phyloP scores from a whole-genome alignment of 257 asterid species.

The Petunia secreta region DNA sequence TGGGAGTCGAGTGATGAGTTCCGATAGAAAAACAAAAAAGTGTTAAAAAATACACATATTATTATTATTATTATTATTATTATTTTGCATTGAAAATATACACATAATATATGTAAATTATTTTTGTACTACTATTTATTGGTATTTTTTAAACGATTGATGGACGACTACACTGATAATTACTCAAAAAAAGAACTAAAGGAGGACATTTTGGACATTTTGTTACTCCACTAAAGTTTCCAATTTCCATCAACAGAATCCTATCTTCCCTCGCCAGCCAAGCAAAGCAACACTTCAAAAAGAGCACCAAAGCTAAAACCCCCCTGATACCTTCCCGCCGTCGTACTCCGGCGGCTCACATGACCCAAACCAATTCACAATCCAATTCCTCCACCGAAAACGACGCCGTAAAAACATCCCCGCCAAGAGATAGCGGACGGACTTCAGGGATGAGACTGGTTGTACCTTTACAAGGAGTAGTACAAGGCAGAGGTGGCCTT shows the following conservation, averaged over 20 bases:
- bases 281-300: slow-evolving; percentile 44
- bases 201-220: slow-evolving; percentile 33
- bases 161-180: too few relatives aligned
- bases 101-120: too few relatives aligned
- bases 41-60: too few relatives aligned
- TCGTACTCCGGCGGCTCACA: slow-evolving; percentile 34
- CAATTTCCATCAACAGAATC: slow-evolving; percentile 44
- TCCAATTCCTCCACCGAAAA: slow-evolving; percentile 35
- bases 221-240: slow-evolving; percentile 30
- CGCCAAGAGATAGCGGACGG: neutral
- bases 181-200: too few relatives aligned
- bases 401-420: slow-evolving; percentile 31
- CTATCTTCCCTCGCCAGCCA: slow-evolving; percentile 46
- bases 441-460: slow-evolving; percentile 80
- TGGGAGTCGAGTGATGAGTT: too few relatives aligned
- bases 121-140: too few relatives aligned
- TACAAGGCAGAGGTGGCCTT: slow-evolving; percentile 89
- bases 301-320: slow-evolving; percentile 31
- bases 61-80: too few relatives aligned
- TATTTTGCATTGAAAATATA: too few relatives aligned
- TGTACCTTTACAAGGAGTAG: slow-evolving; percentile 91
- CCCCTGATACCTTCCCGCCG: neutral
- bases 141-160: too few relatives aligned
- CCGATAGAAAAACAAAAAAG: too few relatives aligned
- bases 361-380: slow-evolving; percentile 39